Base-by-base conservation (phyloP, 2,329 filamentous ascomycete species). In the Hymenoscyphus fraxineus region DNA sequence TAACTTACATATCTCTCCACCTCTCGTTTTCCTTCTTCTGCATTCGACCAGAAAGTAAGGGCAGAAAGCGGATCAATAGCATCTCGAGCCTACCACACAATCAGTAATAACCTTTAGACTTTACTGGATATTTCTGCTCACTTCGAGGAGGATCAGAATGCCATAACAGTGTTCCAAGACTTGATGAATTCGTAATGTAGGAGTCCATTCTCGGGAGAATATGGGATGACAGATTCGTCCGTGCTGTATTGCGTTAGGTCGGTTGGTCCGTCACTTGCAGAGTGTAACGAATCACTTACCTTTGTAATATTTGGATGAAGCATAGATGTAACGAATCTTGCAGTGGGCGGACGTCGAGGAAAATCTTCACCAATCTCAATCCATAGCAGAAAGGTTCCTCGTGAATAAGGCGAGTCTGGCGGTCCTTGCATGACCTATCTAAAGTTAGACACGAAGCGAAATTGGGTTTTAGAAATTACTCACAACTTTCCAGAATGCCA, bases 341-440 rank as follows among this genome's bases (percentile, higher is more conserved):
- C 66, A 12, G 62, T 41, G 1, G 70, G 70, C n/a, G 70, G 62
- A 62, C 12, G 61, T 63, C 22, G 27, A 2, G 69, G 69, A 61
- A 67, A 71, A 35, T 65, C 62, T 35, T 61, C 62, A 10, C 62
- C 67, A 56, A 71, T 66, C 19, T 70, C 67, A 32, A 71, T 60
- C 32, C 64, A 69, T 27, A 71, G 58, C 16, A 70, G 61, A 41
- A 70, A 71, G 1, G 66, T 69, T 41, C 69, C 69, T 7, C 63
- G 86, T 58, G 84, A 78, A 72, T 88, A 90, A 58, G 83, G 79
- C 27, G 87, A 88, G 39, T 82, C 80, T 61, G 84, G 80, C 1
- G 87, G 88, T 1, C 86, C 87, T 51, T 86, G 81, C 80, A 90
- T 85, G 65, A 80, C 76, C 58, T 44, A 27, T 19, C 41, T 47